Conservation (phyloP, 768 basidiomycete species). For the Mycena rebaudengoi region DNA sequence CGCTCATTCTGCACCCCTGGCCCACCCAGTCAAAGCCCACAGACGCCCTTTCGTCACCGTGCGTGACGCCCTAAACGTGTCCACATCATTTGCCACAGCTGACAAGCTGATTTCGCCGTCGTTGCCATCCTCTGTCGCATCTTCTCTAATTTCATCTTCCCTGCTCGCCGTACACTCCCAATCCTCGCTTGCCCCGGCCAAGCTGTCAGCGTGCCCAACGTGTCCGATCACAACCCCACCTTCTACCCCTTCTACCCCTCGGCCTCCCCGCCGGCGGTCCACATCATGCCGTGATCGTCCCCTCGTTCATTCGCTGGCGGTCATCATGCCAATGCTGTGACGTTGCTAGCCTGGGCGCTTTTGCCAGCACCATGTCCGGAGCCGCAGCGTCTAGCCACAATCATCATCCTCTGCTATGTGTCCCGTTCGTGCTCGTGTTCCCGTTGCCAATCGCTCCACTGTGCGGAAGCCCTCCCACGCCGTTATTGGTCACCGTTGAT, state of each 20-base stretch:
- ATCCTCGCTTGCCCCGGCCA: conserved; percentile 23
- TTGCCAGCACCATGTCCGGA: conserved; percentile 1
- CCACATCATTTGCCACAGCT: not conserved
- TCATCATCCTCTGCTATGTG: conserved; percentile 17
- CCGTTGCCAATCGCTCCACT: not conserved
- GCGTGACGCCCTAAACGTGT: not conserved
- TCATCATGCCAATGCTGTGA: conserved; percentile 27
- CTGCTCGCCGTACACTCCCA: conserved; percentile 54
- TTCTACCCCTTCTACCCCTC: conserved; percentile 11
- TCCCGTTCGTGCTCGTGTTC: conserved; percentile 17
- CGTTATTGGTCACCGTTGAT: conserved; percentile 16
- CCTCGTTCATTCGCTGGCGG: conserved; percentile 20
- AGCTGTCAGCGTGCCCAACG: not conserved
- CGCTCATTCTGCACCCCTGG: not conserved
- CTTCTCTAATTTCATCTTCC: conserved; percentile 6
- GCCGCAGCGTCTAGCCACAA: conserved; percentile 14
- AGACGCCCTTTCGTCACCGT: no score
- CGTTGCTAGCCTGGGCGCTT: conserved; percentile 24
- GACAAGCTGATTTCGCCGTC: conserved; percentile 2
- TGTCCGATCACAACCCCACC: conserved; percentile 12
- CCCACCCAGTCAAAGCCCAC: not conserved
- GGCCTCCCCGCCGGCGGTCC: conserved; percentile 14
- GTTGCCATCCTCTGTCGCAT: conserved; percentile 8
- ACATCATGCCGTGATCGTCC: conserved; percentile 23
- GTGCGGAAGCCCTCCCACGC: conserved; percentile 21